Evolutionary conservation across 2,329 filamentous ascomycete genomes (phyloP).

Genomic region (Epichloe glyceriae): DNA sequence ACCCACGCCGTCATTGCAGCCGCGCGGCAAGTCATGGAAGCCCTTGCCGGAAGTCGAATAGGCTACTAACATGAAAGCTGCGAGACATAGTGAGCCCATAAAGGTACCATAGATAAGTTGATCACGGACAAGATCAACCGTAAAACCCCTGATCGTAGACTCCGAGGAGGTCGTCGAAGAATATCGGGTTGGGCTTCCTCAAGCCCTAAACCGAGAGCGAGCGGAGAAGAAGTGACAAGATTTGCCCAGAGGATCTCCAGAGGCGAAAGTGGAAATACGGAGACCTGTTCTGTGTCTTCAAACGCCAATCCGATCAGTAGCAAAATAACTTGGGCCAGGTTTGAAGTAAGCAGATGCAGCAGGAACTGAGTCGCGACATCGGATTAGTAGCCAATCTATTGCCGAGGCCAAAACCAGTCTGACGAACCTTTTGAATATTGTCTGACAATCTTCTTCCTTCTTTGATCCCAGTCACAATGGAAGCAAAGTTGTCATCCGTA

Average conservation of each 20-base stretch:
- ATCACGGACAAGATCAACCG: conserved; percentile 3
- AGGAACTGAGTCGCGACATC: conserved; percentile 31
- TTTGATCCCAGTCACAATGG: conserved; percentile 59
- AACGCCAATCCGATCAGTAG: conserved; percentile 58
- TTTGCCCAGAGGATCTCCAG: conserved; percentile 69
- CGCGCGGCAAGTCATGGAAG: conserved; percentile 33
- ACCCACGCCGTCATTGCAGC: conserved; percentile 44
- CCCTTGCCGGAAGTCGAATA: conserved; percentile 35
- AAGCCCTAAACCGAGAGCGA: conserved; percentile 59
- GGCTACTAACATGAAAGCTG: conserved; percentile 46
- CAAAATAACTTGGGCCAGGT: conserved; percentile 56
- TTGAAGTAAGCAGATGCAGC: conserved; percentile 54
- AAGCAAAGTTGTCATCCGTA: conserved; percentile 80
- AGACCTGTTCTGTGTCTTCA: conserved; percentile 44
- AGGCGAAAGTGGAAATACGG: conserved; percentile 58
- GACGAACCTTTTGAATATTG: conserved; percentile 57
- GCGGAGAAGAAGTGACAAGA: conserved; percentile 57
- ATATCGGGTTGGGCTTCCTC: conserved; percentile 58
- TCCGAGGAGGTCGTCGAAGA: conserved; percentile 51
- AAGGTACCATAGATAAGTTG: conserved; percentile 46
- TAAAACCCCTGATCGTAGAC: conserved; percentile 47
- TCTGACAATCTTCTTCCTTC: conserved; percentile 58
- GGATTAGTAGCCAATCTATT: neutral
- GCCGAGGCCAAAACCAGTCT: neutral
- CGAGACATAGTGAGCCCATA: conserved; percentile 50